These are phyloP conservation scores for Paratinospora sagittata DNA, from an alignment of 164 flowering plant genomes.

Conservation along the genomic window DNA sequence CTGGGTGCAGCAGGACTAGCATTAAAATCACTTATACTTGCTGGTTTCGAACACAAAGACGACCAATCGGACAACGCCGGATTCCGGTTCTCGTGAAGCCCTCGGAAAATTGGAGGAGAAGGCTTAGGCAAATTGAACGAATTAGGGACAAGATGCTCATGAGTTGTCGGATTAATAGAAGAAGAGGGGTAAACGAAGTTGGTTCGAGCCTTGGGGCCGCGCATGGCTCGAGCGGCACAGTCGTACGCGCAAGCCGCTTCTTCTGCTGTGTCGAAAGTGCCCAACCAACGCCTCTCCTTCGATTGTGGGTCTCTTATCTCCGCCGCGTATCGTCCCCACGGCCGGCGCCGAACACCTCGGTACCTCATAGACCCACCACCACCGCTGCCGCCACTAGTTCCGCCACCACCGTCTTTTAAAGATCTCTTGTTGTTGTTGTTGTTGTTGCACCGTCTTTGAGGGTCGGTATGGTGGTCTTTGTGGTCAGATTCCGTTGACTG, in stretches of 20 bases:
- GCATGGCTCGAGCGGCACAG: slow-evolving; percentile 84
- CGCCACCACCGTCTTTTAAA: neutral
- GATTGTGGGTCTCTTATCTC: slow-evolving; percentile 86
- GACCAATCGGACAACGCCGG: slow-evolving; percentile 14
- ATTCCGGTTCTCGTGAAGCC: slow-evolving; percentile 10
- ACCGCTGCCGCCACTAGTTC: neutral
- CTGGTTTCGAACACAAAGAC: neutral
- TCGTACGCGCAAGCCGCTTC: slow-evolving; percentile 95
- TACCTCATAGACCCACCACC: slow-evolving; percentile 37
- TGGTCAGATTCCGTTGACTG: slow-evolving; percentile 9
- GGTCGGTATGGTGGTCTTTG: neutral
- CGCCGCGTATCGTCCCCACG: slow-evolving; percentile 95
- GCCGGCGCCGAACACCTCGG: slow-evolving; percentile 87
- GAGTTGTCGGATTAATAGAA: slow-evolving; percentile 16
- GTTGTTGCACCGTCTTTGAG: neutral
- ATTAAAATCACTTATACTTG: neutral
- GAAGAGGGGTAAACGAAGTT: slow-evolving; percentile 59
- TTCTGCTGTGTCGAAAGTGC: slow-evolving; percentile 94
- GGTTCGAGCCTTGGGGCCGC: slow-evolving; percentile 78
- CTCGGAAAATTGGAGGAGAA: slow-evolving; percentile 6
- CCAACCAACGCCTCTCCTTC: slow-evolving; percentile 86
- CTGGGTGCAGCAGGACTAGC: neutral
- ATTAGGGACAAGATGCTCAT: slow-evolving; percentile 14
- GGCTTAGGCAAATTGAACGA: slow-evolving; percentile 15
- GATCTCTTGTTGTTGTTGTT: slow-evolving; percentile 10